A percentile compares a stretch with the other conserved stretches of the same genome.
Conservation (phyloP, 176 grass and related monocot genomes). For the Leersia perrieri region DNA sequence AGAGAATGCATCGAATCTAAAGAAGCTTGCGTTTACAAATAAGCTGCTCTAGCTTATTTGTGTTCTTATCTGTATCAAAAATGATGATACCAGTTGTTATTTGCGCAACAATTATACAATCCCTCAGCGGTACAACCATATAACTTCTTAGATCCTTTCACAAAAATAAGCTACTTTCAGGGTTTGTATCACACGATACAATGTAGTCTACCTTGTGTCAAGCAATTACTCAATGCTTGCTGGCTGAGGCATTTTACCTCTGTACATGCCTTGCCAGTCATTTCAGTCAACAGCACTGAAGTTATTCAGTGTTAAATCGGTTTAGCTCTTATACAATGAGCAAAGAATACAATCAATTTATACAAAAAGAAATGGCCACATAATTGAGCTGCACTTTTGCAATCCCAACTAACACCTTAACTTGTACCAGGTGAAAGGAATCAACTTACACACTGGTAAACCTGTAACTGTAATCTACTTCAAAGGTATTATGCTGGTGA, state of each 20-base stretch:
- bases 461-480: not conserved
- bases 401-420: slow-evolving; percentile 5
- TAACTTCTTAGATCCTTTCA: too few species aligned
- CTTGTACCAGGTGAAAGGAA: slow-evolving; percentile 10
- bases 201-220: not conserved
- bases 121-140: too few species aligned
- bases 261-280: slow-evolving; percentile 9
- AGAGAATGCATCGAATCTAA: too few species aligned
- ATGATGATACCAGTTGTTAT: too few species aligned
- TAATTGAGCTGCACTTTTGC: slow-evolving; percentile 36
- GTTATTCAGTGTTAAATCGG: not conserved
- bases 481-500: not conserved
- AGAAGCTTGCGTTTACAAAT: too few species aligned
- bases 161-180: too few species aligned
- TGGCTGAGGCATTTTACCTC: slow-evolving; percentile 14
- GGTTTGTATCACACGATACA: not conserved
- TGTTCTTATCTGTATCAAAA: too few species aligned
- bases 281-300: not conserved
- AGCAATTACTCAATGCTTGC: not conserved
- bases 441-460: not conserved
- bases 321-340: slow-evolving; percentile 30
- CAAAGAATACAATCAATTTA: slow-evolving; percentile 23
- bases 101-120: too few species aligned
- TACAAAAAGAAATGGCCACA: slow-evolving; percentile 17
- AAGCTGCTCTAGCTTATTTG: too few species aligned